Percentiles rank a stretch among this genome's conserved stretches.
Conservation (phyloP, 441 rosid genomes). For the Isatis lusitanica region DNA sequence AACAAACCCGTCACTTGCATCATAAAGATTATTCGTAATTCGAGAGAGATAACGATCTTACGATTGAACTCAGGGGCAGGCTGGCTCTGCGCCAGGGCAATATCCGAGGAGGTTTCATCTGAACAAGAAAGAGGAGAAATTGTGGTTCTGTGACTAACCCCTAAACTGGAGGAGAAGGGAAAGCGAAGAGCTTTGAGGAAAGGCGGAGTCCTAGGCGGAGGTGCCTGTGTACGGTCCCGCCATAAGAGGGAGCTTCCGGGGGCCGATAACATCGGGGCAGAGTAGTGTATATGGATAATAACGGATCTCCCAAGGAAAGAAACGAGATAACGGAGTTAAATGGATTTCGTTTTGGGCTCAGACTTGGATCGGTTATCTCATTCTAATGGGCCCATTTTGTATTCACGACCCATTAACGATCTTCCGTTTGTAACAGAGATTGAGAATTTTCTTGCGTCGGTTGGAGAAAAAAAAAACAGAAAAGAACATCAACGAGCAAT, state of each 20-base stretch:
- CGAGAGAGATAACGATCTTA: not conserved
- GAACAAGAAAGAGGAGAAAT: conserved; percentile 19
- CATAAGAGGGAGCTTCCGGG: conserved; percentile 25
- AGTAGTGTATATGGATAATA: not conserved
- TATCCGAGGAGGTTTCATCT: conserved; percentile 13
- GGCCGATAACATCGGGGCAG: conserved; percentile 1
- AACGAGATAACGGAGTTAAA: not conserved
- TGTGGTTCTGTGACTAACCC: not conserved
- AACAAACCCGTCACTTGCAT: not conserved
- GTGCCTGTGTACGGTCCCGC: conserved; percentile 3
- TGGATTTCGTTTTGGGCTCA: not conserved
- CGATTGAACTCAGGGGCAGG: conserved; percentile 10
- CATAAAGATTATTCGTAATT: not conserved
- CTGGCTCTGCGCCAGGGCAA: conserved; percentile 13
- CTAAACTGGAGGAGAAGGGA: conserved; percentile 15
- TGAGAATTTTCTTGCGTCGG: not conserved
- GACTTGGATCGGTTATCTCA: not conserved
- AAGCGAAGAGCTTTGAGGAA: not conserved
- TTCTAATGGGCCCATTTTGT: not conserved
- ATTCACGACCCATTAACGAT: not conserved
- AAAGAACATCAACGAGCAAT: not conserved
- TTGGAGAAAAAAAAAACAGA: not conserved
- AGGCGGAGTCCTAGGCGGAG: not conserved
- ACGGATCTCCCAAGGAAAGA: not conserved
- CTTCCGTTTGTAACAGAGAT: too few relatives aligned